Evolutionary conservation across 306 rosid species (phyloP), one percentile per base, ranked within the genome.

Genomic region (Sechiopsis laciniata): DNA sequence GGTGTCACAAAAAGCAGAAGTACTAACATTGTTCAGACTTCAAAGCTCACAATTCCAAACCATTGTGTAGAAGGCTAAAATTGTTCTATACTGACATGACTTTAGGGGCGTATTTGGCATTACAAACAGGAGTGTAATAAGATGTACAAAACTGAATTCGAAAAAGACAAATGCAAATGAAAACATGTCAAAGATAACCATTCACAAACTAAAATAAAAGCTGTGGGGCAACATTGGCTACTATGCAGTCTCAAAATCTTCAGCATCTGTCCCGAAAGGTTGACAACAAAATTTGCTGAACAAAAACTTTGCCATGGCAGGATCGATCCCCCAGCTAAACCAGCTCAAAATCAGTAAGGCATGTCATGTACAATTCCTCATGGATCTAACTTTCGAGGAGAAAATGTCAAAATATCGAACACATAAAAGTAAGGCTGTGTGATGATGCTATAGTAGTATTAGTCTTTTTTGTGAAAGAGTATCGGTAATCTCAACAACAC

Each of bases 311-410:
- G 26, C 50, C 16, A 42, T 69, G 72, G 72, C 56, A 46, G 56
- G 72, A 46, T 40, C 26, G 71, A 40, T 46, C 55, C 72, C 48
- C 73, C 73, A 14, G 35, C 55, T 45, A 45, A 66, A 67, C 72
- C 73, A 22, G 73, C 21, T 46, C 14, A 2, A 69, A 46, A 67
- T 46, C 54, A 19, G 29, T 46, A 46, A 7, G 11, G 37, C 2
- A 20, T 66, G 29, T 19, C 72, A 20, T 48, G 35, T 48, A 69
- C 73, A 67, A 46, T 26, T 67, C 40, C 53, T 69, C 58, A 24
- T 50, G 57, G 22, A 46, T 67, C 55, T 12, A 67, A 55, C 37
- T 20, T 67, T 55, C 51, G 48, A 71, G 26, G 62, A 53, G 75
- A 20, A 24, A 45, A 15, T 8, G 60, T 16, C 59, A 71, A 71